Percentiles rank a stretch among this genome's conserved stretches.
phyloP scores from a whole-genome alignment of 768 basidiomycete species.

The Rhodotorula taiwanensis region DNA sequence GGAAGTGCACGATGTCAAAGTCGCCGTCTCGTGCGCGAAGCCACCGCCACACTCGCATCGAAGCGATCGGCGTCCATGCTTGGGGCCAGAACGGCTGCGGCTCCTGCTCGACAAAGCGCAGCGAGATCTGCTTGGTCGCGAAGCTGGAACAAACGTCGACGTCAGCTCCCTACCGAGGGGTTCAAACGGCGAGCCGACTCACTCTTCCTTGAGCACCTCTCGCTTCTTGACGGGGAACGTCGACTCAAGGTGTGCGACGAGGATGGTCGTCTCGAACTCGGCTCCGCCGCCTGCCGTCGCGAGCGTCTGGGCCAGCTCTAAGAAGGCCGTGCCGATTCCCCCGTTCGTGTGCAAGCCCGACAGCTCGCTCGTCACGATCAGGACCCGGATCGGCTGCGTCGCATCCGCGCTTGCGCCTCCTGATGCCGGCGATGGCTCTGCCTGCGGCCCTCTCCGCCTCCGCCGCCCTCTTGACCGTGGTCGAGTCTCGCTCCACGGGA shows the following conservation, averaged over 20 bases:
- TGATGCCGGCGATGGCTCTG: not conserved
- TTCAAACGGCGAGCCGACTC: not conserved
- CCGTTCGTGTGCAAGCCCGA: constrained; percentile 35
- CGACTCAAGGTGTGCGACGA: constrained; percentile 29
- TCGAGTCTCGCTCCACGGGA: constrained; percentile 13
- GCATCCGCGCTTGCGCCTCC: not conserved
- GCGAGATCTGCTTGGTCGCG: constrained; percentile 15
- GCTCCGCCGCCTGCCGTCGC: not conserved
- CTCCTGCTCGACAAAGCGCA: constrained; percentile 24
- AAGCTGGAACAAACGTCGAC: not conserved
- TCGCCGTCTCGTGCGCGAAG: constrained; percentile 6
- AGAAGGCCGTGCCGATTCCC: constrained; percentile 34
- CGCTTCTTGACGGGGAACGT: constrained; percentile 13
- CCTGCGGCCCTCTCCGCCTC: not conserved
- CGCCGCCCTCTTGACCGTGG: not conserved
- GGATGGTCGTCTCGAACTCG: constrained; percentile 21
- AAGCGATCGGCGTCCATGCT: constrained; percentile 32
- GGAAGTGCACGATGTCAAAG: constrained; percentile 36
- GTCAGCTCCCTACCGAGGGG: not conserved
- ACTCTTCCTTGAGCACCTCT: constrained; percentile 8
- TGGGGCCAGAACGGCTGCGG: constrained; percentile 25
- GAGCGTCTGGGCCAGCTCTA: constrained; percentile 25
- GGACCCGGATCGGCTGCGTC: not conserved
- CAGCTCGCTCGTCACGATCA: constrained; percentile 36
- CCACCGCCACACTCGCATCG: constrained; percentile 28